These are phyloP conservation scores for Gonapodya sp. DNA, from an alignment of 192 early-diverging fungal species.

Conservation along the genomic window DNA sequence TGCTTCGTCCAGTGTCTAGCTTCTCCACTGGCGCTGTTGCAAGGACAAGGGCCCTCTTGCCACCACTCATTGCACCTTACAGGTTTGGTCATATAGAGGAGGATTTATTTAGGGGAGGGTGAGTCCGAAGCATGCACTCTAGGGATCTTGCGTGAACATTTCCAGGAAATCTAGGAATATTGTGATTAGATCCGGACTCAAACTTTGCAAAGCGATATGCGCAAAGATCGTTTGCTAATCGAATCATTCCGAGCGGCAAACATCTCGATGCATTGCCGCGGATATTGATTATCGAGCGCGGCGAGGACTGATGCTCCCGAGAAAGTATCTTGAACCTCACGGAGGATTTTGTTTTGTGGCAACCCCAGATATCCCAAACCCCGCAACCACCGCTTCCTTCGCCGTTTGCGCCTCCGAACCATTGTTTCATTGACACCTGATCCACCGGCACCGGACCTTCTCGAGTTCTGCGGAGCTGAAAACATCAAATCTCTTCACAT, in stretches of 20 bases:
- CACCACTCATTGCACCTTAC: slow-evolving; percentile 65
- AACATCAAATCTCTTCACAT: slow-evolving; percentile 59
- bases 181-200: too few species aligned
- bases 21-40: background rate
- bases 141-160: too few species aligned
- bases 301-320: too few species aligned
- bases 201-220: too few species aligned
- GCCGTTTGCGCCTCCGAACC: slow-evolving; percentile 56
- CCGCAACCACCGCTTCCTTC: slow-evolving; percentile 77
- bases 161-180: too few species aligned
- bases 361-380: slow-evolving; percentile 62
- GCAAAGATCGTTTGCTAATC: too few species aligned
- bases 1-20: background rate
- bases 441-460: slow-evolving; percentile 45
- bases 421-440: slow-evolving; percentile 80
- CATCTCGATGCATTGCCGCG: too few species aligned
- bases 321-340: too few species aligned
- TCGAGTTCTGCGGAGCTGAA: slow-evolving; percentile 51
- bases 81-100: slow-evolving; percentile 78
- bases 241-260: too few species aligned
- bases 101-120: slow-evolving; percentile 67
- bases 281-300: too few species aligned
- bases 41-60: slow-evolving; percentile 13
- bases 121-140: too few species aligned
- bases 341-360: too few species aligned